Conservation (phyloP, 495 filamentous ascomycete genomes). For the Penicillium cataractarum region DNA sequence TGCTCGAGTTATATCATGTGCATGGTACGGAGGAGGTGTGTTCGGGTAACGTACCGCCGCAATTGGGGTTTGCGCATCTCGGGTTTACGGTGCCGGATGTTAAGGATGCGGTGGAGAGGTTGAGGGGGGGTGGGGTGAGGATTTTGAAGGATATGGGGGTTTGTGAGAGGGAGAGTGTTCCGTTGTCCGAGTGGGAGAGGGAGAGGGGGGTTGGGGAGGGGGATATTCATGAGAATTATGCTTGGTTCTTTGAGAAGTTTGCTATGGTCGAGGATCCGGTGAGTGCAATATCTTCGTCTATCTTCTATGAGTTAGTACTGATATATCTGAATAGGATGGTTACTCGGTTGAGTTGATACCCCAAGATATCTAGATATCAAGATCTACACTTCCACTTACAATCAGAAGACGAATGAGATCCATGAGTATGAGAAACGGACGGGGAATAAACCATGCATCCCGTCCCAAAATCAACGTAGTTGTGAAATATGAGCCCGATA, state of each 20-base stretch:
- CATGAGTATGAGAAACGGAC: neutral
- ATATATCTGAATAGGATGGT: constrained; percentile 24
- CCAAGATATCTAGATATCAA: constrained; percentile 19
- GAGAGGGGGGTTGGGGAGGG: constrained; percentile 38
- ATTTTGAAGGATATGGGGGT: constrained; percentile 44
- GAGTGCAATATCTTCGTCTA: constrained; percentile 21
- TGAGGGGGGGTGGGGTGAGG: constrained; percentile 34
- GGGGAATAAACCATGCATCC: constrained; percentile 4
- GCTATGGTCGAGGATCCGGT: constrained; percentile 47
- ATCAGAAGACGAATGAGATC: neutral
- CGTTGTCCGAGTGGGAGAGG: constrained; percentile 43
- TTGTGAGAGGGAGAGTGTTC: constrained; percentile 33
- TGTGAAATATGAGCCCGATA: constrained; percentile 10
- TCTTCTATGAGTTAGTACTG: no score
- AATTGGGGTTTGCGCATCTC: constrained; percentile 45
- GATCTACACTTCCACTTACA: neutral
- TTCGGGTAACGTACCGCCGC: constrained; percentile 37
- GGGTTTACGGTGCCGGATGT: constrained; percentile 47
- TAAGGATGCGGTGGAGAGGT: constrained; percentile 30
- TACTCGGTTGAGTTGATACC: constrained; percentile 35
- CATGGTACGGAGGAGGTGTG: constrained; percentile 38
- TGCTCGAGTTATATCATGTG: constrained; percentile 43
- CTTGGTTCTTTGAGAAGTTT: constrained; percentile 42
- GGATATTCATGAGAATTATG: constrained; percentile 40
- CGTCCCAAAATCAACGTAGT: constrained; percentile 5